A percentile compares a stretch with the other conserved stretches of the same genome.
These are phyloP conservation scores for Chenopodium formosanum DNA, from an alignment of 148 eudicot genomes.

Conservation along the genomic window DNA sequence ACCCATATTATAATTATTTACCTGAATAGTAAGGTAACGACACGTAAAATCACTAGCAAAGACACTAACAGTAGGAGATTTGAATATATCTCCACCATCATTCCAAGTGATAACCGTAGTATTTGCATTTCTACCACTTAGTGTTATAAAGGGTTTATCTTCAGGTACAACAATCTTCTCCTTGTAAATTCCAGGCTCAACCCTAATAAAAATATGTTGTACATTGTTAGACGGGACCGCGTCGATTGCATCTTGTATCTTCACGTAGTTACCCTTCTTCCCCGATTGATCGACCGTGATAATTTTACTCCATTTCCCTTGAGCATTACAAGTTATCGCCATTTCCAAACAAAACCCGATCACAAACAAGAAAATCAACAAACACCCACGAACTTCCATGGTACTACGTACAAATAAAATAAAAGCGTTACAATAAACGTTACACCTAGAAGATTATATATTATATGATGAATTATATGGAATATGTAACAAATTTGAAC, in stretches of 20 bases:
- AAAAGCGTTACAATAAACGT: not conserved
- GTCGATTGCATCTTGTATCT: conserved; percentile 42
- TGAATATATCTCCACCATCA: conserved; percentile 35
- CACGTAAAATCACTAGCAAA: conserved; percentile 33
- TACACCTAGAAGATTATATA: not conserved
- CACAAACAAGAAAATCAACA: not conserved
- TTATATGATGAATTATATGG: not conserved
- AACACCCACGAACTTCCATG: not conserved
- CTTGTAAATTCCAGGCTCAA: conserved; percentile 38
- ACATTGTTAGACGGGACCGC: conserved; percentile 33
- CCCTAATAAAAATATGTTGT: conserved; percentile 34
- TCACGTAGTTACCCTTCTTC: conserved; percentile 25
- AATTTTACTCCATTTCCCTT: conserved; percentile 6
- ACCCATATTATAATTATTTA: not conserved
- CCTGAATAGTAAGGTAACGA: conserved; percentile 44
- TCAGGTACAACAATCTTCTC: conserved; percentile 35
- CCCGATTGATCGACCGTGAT: conserved; percentile 39
- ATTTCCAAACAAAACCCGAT: not conserved
- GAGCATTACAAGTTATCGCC: conserved; percentile 3
- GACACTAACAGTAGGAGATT: conserved; percentile 52
- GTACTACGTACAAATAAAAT: not conserved
- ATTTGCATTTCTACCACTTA: conserved; percentile 32
- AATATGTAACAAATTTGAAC: not conserved
- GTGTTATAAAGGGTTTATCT: conserved; percentile 34
- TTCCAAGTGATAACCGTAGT: conserved; percentile 38